These are phyloP conservation scores for Corylus americana DNA, from an alignment of 306 rosid species.

Conservation along the genomic window DNA sequence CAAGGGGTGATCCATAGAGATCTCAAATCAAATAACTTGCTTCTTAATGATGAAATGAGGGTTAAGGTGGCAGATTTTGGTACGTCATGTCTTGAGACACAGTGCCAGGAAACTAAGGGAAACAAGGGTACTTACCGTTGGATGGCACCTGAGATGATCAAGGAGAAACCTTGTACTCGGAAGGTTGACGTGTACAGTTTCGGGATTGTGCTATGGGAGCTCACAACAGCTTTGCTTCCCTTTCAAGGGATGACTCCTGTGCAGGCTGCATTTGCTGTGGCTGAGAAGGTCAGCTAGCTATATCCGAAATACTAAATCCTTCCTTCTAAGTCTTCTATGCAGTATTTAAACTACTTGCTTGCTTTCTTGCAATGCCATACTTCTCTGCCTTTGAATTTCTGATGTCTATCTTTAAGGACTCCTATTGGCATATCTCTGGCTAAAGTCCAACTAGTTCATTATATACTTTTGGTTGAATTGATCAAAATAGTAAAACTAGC, in stretches of 20 bases:
- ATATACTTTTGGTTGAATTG: background rate
- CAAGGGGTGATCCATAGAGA: conserved; percentile 98
- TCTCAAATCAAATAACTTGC: conserved; percentile 86
- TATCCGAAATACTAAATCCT: conserved; percentile 9
- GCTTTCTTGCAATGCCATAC: background rate
- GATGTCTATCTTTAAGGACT: background rate
- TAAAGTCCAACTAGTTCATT: background rate
- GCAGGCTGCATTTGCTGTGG: conserved; percentile 97
- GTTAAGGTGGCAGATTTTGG: conserved; percentile 98
- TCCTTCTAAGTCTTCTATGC: conserved; percentile 3
- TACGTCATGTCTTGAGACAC: conserved; percentile 92
- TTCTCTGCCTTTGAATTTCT: background rate
- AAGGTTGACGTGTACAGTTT: conserved; percentile 96
- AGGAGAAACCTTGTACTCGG: conserved; percentile 79
- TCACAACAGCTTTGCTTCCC: conserved; percentile 87
- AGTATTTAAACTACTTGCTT: background rate
- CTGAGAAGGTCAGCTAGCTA: conserved; percentile 75
- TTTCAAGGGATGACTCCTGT: conserved; percentile 99
- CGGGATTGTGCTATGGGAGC: conserved; percentile 98
- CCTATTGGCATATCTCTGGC: background rate
- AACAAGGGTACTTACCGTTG: conserved; percentile 98
- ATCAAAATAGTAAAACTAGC: background rate
- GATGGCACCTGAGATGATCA: conserved; percentile 99
- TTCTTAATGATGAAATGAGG: conserved; percentile 95
- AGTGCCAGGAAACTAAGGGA: conserved; percentile 86